Evolutionary conservation across 192 early-diverging fungal genomes (phyloP).

Genomic region (Chytriomyces hyalinus): DNA sequence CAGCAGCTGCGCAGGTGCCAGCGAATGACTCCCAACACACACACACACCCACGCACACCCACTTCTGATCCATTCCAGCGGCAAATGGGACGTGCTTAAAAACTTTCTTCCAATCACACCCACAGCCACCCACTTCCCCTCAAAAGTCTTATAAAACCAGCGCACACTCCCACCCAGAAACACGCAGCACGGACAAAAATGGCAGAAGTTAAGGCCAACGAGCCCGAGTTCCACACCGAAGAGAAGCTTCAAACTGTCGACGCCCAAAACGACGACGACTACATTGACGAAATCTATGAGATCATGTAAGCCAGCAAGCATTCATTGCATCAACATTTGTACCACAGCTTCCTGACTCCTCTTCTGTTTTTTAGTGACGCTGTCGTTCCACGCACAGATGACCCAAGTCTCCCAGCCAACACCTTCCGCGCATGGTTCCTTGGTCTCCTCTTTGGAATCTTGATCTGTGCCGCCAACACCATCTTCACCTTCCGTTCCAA

Average conservation of each 20-base stretch:
- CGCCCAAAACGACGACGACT: neutral
- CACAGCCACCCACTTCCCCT: too few species aligned
- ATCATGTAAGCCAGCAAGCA: neutral
- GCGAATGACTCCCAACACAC: too few species aligned
- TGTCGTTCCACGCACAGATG: constrained; percentile 52
- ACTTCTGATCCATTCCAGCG: too few species aligned
- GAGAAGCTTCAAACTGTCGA: neutral
- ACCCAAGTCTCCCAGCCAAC: constrained; percentile 48
- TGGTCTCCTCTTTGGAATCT: constrained; percentile 44
- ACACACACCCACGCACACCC: too few species aligned
- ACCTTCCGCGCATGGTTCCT: constrained; percentile 61
- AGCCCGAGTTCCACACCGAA: neutral
- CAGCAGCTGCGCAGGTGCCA: too few species aligned
- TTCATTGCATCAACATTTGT: too few species aligned
- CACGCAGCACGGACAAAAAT: too few species aligned
- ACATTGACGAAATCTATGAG: neutral
- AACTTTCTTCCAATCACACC: too few species aligned
- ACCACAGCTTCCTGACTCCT: too few species aligned
- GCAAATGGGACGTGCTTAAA: too few species aligned
- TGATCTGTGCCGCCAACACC: constrained; percentile 34
- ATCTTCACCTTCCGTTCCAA: constrained; percentile 88
- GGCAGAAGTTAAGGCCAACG: neutral
- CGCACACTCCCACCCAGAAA: too few species aligned
- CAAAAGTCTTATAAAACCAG: too few species aligned
- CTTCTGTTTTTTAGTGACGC: constrained; percentile 55